Evolutionary conservation across 805 yeast species (phyloP).

Genomic region (Saccharomycopsis sp.): DNA sequence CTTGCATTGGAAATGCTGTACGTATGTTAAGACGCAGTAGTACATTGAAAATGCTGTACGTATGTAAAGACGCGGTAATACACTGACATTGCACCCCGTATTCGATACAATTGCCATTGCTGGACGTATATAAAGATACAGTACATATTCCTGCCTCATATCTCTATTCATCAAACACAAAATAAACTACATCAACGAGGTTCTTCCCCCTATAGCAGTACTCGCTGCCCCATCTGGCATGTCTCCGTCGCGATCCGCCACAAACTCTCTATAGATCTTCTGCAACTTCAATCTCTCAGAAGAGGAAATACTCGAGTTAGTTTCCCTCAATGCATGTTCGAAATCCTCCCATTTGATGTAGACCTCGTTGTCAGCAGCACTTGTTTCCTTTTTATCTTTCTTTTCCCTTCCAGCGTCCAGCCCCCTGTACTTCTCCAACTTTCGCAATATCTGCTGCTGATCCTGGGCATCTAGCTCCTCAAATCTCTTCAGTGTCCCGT

Average conservation of each 20-base stretch:
- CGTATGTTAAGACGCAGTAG: too few relatives aligned
- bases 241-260: conserved; percentile 72
- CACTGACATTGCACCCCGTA: too few relatives aligned
- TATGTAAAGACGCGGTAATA: too few relatives aligned
- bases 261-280: conserved; percentile 63
- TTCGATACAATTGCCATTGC: too few relatives aligned
- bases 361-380: conserved; percentile 32
- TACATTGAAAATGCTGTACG: too few relatives aligned
- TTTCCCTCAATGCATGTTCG: conserved; percentile 55
- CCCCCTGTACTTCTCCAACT: background rate
- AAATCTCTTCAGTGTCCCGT: background rate
- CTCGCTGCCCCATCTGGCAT: conserved; percentile 84
- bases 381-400: conserved; percentile 10
- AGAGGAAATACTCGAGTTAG: conserved; percentile 83
- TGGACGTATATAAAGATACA: too few relatives aligned
- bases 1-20: too few relatives aligned
- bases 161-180: background rate
- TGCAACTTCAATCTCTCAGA: conserved; percentile 60
- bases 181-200: conserved; percentile 59
- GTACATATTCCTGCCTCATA: too few relatives aligned
- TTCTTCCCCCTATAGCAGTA: conserved; percentile 76
- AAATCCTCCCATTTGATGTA: conserved; percentile 50
- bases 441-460: background rate
- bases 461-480: background rate
- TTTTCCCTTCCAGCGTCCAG: conserved; percentile 2